Percentiles rank a stretch among this genome's conserved stretches.
Conservation (phyloP, 148 eudicot species). For the Gaultheria prostrata region DNA sequence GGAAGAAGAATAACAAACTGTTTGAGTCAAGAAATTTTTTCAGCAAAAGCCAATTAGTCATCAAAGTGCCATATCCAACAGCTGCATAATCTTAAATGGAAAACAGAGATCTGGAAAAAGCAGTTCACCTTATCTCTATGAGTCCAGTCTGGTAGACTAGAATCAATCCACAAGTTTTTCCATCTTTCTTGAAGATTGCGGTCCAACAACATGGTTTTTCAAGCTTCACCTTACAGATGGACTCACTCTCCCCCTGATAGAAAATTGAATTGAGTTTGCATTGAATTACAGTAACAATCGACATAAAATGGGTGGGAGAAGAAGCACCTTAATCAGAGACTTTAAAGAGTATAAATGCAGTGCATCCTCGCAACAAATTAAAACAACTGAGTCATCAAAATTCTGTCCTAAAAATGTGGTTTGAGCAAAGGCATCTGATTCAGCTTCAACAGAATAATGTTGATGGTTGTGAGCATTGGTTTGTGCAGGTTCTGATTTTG, state of each 20-base stretch:
- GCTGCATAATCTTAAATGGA: background rate
- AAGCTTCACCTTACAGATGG: slow-evolving; percentile 55
- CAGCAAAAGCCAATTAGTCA: background rate
- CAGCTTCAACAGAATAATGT: slow-evolving; percentile 27
- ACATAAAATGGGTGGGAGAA: slow-evolving; percentile 14
- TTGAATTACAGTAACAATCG: background rate
- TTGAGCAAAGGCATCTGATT: slow-evolving; percentile 23
- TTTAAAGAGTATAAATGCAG: slow-evolving; percentile 51
- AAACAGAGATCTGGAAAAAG: background rate
- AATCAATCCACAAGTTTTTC: slow-evolving; percentile 49
- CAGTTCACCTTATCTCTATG: slow-evolving; percentile 71
- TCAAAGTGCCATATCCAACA: background rate
- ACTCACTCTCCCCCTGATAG: slow-evolving; percentile 52
- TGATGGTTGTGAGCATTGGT: slow-evolving; percentile 24
- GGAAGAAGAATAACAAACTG: background rate
- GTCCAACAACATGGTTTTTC: slow-evolving; percentile 64
- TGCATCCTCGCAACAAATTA: slow-evolving; percentile 64
- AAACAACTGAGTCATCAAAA: slow-evolving; percentile 46
- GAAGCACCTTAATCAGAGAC: slow-evolving; percentile 67
- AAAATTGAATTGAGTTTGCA: slow-evolving; percentile 10
- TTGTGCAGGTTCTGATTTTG: slow-evolving; percentile 32
- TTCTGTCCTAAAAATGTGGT: slow-evolving; percentile 29
- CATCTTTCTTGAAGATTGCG: slow-evolving; percentile 51
- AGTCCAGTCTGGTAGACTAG: slow-evolving; percentile 71
- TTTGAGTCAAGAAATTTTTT: background rate